phyloP scores from a whole-genome alignment of 2,329 filamentous ascomycete genomes.

The Corinectria fuckeliana region DNA sequence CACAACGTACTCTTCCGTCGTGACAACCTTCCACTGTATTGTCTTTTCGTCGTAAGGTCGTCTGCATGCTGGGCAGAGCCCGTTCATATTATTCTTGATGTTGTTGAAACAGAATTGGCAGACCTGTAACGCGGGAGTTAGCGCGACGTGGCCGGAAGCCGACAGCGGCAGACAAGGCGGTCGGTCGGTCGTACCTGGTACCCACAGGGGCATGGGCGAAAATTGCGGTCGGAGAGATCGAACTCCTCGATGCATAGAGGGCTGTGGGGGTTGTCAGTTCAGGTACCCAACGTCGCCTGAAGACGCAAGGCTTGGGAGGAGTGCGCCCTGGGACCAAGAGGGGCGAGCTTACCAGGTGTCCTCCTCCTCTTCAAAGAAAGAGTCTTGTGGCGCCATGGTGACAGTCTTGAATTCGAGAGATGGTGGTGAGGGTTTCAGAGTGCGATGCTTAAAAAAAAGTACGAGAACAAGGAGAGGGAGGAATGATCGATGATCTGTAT shows the following conservation, averaged over 20 bases:
- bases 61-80: constrained; percentile 95
- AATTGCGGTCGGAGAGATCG: constrained; percentile 96
- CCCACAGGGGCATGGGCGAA: constrained; percentile 94
- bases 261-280: constrained; percentile 56
- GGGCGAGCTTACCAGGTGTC: constrained; percentile 65
- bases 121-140: constrained; percentile 65
- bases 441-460: constrained; percentile 33
- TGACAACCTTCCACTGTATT: constrained; percentile 95
- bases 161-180: not conserved
- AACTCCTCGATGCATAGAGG: constrained; percentile 99
- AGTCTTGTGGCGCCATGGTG: constrained; percentile 72
- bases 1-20: constrained; percentile 83
- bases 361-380: constrained; percentile 75
- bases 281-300: constrained; percentile 31
- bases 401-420: constrained; percentile 27
- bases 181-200: constrained; percentile 76
- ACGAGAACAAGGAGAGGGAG: constrained; percentile 30
- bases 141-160: constrained; percentile 29
- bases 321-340: constrained; percentile 13
- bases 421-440: constrained; percentile 27
- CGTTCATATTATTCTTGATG: constrained; percentile 97
- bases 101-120: constrained; percentile 99
- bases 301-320: constrained; percentile 25
- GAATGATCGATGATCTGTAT: constrained; percentile 36
- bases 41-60: constrained; percentile 96